Evolutionary conservation across 257 asterid genomes (phyloP), one percentile per base, ranked within the genome.

Genomic region (Lithospermum erythrorhizon): DNA sequence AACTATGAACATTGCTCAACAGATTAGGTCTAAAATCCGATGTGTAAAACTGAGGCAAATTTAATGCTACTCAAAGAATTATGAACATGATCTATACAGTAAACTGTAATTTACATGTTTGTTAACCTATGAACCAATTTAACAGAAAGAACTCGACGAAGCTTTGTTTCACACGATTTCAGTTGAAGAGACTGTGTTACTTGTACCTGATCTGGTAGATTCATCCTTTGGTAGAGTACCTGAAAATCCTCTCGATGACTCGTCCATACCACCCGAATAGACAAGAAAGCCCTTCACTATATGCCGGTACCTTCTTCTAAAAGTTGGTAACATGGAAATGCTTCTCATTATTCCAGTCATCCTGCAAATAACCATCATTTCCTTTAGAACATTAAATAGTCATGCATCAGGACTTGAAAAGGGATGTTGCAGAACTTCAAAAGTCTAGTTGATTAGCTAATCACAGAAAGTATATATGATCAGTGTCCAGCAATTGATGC

Each of bases 341-440:
- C 95, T 82, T 72, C 78, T 79, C 19, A 57, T 55, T 75, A 91
- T 84, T 52, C 98, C 98, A 68, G 79, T 57, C 95, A 91, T 86
- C 81, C 98, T 91, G 83, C 65, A 66, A 76, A 69, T 22, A 23
- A 56, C 58, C 8, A 27, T 3, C 45, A 53, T 21, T 62, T 59
- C 29, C 25, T n/a, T 29, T 8, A 57, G n/a, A 20, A 41, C 17
- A 41, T 41, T 41, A 3, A 5, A 13, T 41, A 11, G 2, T 41
- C 49, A 13, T 41, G 1, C 45, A 10, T 35, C 13, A 7, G 13
- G 45, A n/a, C 32, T 27, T 27, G 32, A 27, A 27, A 27, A 5
- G 4, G 32, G 6, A 27, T 2, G 32, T 27, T 27, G 32, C 6
- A 3, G 32, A 27, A 27, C 32, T 27, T 27, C 5, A 7, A 27